A percentile compares a stretch with the other conserved stretches of the same genome.
phyloP scores from a whole-genome alignment of 192 early-diverging fungal species.

The Coemansia guatemalensis region DNA sequence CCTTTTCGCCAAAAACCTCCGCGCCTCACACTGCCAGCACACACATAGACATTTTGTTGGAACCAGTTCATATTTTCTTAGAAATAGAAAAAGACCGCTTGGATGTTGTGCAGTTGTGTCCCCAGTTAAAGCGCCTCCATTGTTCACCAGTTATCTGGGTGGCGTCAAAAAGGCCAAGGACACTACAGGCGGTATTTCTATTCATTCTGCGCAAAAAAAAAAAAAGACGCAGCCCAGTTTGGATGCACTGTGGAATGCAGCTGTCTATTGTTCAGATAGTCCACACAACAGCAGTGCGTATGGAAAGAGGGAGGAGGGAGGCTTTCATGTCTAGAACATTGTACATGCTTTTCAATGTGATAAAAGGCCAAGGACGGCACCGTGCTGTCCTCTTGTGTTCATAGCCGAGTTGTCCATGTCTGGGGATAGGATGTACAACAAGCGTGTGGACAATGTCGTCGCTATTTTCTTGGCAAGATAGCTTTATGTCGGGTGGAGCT shows the following conservation, averaged over 20 bases:
- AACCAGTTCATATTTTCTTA: not conserved
- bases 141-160: not conserved
- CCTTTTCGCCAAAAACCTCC: not conserved
- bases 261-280: not conserved
- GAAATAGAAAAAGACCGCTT: not conserved
- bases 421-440: not conserved
- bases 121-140: not conserved
- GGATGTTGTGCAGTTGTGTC: not conserved
- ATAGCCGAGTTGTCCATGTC: not conserved
- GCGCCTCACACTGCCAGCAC: not conserved
- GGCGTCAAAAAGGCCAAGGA: not conserved
- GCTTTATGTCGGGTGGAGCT: not conserved
- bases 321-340: not conserved
- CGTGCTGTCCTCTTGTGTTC: not conserved
- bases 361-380: not conserved
- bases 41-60: not conserved
- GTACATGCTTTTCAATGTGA: not conserved
- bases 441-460: not conserved
- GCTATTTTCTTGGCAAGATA: not conserved
- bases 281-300: not conserved
- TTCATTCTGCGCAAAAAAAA: not conserved
- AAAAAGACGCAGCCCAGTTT: not conserved
- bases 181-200: not conserved
- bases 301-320: not conserved
- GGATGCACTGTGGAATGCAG: not conserved